phyloP scores from a whole-genome alignment of 1,284 basidiomycete genomes.

The Phylloboletellus chloephorus region DNA sequence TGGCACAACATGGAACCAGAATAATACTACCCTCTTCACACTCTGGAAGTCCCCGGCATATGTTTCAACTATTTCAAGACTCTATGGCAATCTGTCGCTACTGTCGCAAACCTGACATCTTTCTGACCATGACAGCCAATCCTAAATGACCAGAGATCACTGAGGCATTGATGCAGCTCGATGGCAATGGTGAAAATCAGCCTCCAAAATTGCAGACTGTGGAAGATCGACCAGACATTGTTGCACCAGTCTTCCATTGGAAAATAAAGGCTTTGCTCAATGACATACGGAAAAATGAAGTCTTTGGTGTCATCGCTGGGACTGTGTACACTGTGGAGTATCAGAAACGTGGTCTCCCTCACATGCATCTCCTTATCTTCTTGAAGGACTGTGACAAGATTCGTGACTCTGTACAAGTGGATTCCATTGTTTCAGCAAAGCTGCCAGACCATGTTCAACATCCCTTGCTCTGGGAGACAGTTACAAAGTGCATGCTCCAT shows the following conservation, averaged over 20 bases:
- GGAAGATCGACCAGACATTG: slow-evolving; percentile 42
- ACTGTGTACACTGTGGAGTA: slow-evolving; percentile 17
- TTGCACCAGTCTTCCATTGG: slow-evolving; percentile 40
- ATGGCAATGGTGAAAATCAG: no score
- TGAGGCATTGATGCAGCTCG: no score
- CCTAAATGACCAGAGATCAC: no score
- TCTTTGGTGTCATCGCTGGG: slow-evolving; percentile 9
- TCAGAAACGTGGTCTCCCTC: slow-evolving; percentile 11
- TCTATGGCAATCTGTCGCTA: slow-evolving; percentile 10
- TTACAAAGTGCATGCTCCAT: slow-evolving; percentile 13
- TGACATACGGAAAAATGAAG: slow-evolving; percentile 6
- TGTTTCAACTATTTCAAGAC: slow-evolving; percentile 10
- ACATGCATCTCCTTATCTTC: slow-evolving; percentile 33
- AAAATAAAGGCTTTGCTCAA: slow-evolving; percentile 38
- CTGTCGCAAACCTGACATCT: slow-evolving; percentile 9
- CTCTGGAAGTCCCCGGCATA: slow-evolving; percentile 1
- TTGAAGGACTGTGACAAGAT: slow-evolving; percentile 4
- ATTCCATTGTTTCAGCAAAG: slow-evolving; percentile 12
- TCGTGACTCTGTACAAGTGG: no score
- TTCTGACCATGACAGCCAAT: slow-evolving; percentile 15
- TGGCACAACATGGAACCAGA: slow-evolving; percentile 1
- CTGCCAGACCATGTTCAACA: slow-evolving; percentile 1
- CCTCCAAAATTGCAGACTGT: no score
- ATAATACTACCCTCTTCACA: slow-evolving; percentile 5
- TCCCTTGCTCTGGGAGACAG: not conserved